phyloP scores from a whole-genome alignment of 192 early-diverging fungal species.

The Coemansia sp. region DNA sequence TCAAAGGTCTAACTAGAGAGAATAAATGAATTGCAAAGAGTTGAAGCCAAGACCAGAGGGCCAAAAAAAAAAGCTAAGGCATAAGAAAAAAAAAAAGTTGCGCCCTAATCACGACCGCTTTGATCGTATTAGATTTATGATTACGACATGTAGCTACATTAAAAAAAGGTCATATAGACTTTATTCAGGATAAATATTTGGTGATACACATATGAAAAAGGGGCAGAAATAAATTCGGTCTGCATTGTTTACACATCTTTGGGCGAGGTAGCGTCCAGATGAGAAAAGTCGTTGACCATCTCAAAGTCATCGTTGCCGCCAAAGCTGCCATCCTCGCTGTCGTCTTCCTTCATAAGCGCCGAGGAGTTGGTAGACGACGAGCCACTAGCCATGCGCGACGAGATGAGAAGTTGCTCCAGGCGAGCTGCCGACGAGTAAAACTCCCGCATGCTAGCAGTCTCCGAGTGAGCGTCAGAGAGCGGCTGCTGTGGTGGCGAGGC shows the following conservation, averaged over 20 bases:
- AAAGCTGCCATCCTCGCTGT: conserved; percentile 10
- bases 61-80: not conserved
- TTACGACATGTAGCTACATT: not conserved
- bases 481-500: not conserved
- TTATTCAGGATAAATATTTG: not conserved
- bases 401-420: conserved; percentile 33
- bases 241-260: not conserved
- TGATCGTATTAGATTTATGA: not conserved
- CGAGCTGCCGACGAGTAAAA: conserved; percentile 53
- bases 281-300: conserved; percentile 30
- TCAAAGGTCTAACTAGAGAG: not conserved
- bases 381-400: conserved; percentile 28
- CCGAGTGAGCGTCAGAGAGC: conserved; percentile 25
- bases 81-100: conserved; percentile 11
- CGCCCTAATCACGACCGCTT: not conserved
- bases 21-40: not conserved
- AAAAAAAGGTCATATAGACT: not conserved
- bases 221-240: not conserved
- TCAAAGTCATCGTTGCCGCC: conserved; percentile 29
- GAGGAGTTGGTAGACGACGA: conserved; percentile 10
- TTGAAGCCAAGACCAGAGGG: not conserved
- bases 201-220: not conserved
- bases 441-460: conserved; percentile 49
- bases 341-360: conserved; percentile 6
- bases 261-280: not conserved